Percentiles rank a stretch among this genome's conserved stretches.
phyloP scores from a whole-genome alignment of 208 protist species.

The Endotrypanum monterogeii region DNA sequence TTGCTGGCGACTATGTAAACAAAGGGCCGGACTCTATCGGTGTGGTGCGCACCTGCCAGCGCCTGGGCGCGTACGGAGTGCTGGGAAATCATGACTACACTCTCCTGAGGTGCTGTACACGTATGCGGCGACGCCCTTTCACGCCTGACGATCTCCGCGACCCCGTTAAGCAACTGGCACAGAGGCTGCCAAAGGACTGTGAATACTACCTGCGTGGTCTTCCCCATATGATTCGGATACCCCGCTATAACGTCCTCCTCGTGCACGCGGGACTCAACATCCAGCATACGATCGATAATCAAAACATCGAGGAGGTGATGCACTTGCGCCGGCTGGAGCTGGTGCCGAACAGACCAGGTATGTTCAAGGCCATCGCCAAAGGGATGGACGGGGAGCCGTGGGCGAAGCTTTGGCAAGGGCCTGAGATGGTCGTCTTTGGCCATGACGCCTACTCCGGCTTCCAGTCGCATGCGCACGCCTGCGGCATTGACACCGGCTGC shows the following conservation, averaged over 20 bases:
- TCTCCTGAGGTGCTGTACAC: conserved; percentile 66
- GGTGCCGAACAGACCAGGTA: conserved; percentile 21
- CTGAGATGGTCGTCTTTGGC: conserved; percentile 87
- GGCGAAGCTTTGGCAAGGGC: conserved; percentile 76
- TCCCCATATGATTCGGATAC: conserved; percentile 84
- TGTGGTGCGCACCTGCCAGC: conserved; percentile 65
- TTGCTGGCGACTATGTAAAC: conserved; percentile 90
- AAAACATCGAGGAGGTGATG: conserved; percentile 84
- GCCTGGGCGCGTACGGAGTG: conserved; percentile 73
- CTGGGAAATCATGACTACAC: conserved; percentile 92
- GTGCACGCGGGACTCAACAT: conserved; percentile 89
- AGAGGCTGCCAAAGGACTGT: conserved; percentile 66
- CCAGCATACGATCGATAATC: conserved; percentile 53
- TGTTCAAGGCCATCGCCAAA: conserved; percentile 65
- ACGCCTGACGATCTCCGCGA: conserved; percentile 61
- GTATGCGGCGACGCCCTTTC: conserved; percentile 47
- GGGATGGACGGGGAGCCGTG: conserved; percentile 62
- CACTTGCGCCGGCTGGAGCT: conserved; percentile 77
- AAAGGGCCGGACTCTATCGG: conserved; percentile 89
- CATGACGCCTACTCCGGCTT: conserved; percentile 86
- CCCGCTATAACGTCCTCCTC: conserved; percentile 79
- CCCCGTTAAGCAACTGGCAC: conserved; percentile 80
- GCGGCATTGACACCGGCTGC: conserved; percentile 91
- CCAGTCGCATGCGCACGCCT: conserved; percentile 70
- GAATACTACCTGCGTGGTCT: conserved; percentile 81